A percentile compares a stretch with the other conserved stretches of the same genome.
These are phyloP conservation scores for Ophiostoma angusticollis DNA, from an alignment of 2,329 filamentous ascomycete genomes.

Conservation along the genomic window DNA sequence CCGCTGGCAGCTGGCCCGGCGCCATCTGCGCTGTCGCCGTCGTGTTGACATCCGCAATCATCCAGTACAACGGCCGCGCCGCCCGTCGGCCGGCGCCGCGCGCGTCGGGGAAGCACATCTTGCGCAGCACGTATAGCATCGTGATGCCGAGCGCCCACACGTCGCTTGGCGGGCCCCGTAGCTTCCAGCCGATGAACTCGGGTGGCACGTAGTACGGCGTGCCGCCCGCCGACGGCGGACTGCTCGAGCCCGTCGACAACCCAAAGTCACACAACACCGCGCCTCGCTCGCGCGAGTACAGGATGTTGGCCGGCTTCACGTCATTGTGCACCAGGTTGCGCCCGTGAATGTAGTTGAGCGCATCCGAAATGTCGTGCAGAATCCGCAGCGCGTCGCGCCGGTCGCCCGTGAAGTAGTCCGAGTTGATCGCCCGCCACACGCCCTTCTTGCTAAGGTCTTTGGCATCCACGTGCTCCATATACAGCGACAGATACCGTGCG, in stretches of 20 bases:
- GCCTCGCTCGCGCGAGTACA: constrained; percentile 45
- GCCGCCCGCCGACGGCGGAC: constrained; percentile 37
- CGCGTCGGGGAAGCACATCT: constrained; percentile 42
- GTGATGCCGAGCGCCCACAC: constrained; percentile 48
- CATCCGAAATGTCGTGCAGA: constrained; percentile 39
- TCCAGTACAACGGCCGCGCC: constrained; percentile 41
- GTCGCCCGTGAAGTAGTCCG: constrained; percentile 37
- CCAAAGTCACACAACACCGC: constrained; percentile 50
- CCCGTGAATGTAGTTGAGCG: constrained; percentile 43
- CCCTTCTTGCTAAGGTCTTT: constrained; percentile 37
- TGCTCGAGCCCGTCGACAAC: constrained; percentile 35
- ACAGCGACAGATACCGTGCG: constrained; percentile 45
- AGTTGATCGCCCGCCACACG: constrained; percentile 34
- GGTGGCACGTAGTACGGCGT: constrained; percentile 51
- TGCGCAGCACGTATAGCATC: constrained; percentile 46
- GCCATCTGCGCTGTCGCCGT: constrained; percentile 14
- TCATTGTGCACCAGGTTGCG: constrained; percentile 46
- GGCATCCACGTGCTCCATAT: constrained; percentile 49
- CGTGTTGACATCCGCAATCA: constrained; percentile 41
- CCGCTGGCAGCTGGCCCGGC: constrained; percentile 22
- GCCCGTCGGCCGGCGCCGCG: constrained; percentile 36
- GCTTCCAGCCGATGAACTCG: constrained; percentile 44
- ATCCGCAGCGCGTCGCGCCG: constrained; percentile 38
- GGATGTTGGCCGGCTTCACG: constrained; percentile 49
- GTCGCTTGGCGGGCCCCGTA: constrained; percentile 41